Percentiles rank a stretch among this genome's conserved stretches.
These are phyloP conservation scores for Metarhizium humberi DNA, from an alignment of 2,329 filamentous ascomycete genomes.

Conservation along the genomic window DNA sequence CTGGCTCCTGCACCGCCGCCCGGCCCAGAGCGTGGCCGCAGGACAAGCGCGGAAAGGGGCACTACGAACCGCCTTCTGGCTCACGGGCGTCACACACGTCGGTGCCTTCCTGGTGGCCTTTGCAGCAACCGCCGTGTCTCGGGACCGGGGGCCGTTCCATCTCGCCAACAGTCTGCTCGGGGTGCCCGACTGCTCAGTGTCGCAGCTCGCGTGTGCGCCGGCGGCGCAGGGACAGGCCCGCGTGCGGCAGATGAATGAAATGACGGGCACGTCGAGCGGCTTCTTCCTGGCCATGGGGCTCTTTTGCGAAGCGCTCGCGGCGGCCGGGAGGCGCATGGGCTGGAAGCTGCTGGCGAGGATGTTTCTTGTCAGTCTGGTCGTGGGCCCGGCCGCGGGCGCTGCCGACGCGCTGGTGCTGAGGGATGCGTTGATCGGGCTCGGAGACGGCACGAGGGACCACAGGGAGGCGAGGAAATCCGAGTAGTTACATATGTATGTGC, in stretches of 20 bases:
- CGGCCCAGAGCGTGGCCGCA: neutral
- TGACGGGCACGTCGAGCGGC: slow-evolving; percentile 9
- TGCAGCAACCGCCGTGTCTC: neutral
- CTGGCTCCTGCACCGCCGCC: neutral
- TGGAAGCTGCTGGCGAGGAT: slow-evolving; percentile 1
- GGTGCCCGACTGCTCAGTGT: neutral
- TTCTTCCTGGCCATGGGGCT: slow-evolving; percentile 8
- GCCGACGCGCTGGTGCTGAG: slow-evolving; percentile 6
- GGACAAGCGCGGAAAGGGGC: neutral
- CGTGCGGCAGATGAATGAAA: slow-evolving; percentile 10
- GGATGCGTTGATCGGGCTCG: neutral
- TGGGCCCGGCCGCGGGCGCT: slow-evolving; percentile 8
- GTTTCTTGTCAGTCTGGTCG: slow-evolving; percentile 10
- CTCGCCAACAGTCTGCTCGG: slow-evolving; percentile 5
- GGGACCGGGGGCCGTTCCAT: neutral
- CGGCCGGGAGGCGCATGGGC: neutral
- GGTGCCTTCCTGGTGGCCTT: slow-evolving; percentile 7
- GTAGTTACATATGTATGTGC: neutral
- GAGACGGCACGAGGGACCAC: neutral
- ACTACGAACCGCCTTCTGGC: slow-evolving; percentile 1
- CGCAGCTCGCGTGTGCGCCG: neutral
- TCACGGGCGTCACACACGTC: slow-evolving; percentile 5
- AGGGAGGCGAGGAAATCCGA: neutral
- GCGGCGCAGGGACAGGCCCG: slow-evolving; percentile 2
- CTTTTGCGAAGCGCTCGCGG: neutral